Evolutionary conservation across 225 moss, liverwort and hornwort genomes (phyloP).

Genomic region (Climacium dendroides): DNA sequence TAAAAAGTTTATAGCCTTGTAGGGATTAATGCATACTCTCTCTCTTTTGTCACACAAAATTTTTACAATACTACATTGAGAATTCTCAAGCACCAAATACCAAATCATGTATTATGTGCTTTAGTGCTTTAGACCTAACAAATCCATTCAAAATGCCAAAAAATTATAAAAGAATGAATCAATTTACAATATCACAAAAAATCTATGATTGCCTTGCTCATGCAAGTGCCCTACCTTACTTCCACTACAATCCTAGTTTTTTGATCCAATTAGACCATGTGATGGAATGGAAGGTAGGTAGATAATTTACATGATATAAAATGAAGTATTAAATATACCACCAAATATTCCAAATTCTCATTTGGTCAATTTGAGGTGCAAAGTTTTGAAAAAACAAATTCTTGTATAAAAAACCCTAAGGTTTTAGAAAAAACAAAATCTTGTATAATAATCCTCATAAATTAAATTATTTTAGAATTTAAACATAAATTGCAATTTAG

Average conservation of each 20-base stretch:
- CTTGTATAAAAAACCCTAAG: accelerated
- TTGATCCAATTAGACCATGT: too few relatives aligned
- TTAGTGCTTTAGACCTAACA: accelerated
- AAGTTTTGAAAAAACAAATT: neutral
- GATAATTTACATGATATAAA: neutral
- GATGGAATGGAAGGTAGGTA: neutral
- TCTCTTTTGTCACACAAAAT: neutral
- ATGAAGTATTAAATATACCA: neutral
- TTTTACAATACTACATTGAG: too few relatives aligned
- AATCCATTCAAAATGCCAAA: too few relatives aligned
- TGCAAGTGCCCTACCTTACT: too few relatives aligned
- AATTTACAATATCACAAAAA: too few relatives aligned
- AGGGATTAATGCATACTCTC: neutral
- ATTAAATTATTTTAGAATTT: too few relatives aligned
- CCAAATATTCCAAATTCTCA: neutral
- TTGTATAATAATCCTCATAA: neutral
- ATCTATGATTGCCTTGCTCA: too few relatives aligned
- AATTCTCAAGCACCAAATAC: too few relatives aligned
- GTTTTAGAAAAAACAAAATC: neutral
- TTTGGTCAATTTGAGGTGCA: neutral
- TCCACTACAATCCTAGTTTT: too few relatives aligned
- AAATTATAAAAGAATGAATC: too few relatives aligned
- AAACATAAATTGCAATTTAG: too few relatives aligned
- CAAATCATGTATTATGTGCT: accelerated
- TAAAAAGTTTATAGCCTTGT: too few relatives aligned